These are phyloP conservation scores for Syzygium malaccense DNA, from an alignment of 441 rosid species.

Conservation along the genomic window DNA sequence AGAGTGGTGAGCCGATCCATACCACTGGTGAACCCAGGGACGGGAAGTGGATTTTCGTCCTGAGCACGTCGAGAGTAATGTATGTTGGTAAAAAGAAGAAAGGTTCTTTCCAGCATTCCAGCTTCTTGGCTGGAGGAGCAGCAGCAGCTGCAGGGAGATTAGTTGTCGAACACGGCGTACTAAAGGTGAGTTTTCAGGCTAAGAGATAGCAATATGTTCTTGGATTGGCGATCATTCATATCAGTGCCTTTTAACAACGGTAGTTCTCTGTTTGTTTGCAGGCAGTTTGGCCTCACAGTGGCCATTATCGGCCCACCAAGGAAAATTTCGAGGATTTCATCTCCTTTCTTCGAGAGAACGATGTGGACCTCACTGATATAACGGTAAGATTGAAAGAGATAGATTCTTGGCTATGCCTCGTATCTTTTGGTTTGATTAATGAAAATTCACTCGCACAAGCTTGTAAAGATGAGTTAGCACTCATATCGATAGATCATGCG, in stretches of 20 bases:
- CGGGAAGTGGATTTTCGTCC: not conserved
- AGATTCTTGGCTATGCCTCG: not conserved
- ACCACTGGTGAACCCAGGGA: not conserved
- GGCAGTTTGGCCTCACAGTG: slow-evolving; percentile 15
- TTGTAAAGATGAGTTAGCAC: not conserved
- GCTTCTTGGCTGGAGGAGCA: not conserved
- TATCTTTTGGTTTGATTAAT: not conserved
- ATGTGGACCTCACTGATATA: not conserved
- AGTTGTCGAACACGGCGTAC: not conserved
- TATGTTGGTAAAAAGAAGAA: not conserved
- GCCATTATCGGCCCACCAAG: slow-evolving; percentile 10
- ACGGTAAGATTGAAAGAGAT: not conserved
- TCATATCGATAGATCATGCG: not conserved
- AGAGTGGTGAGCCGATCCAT: not conserved
- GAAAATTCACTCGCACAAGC: not conserved
- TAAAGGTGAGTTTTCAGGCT: not conserved
- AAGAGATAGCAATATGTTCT: not conserved
- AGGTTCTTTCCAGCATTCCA: not conserved
- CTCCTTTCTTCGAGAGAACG: not conserved
- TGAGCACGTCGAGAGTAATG: not conserved
- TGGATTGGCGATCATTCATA: not conserved
- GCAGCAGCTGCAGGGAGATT: not conserved
- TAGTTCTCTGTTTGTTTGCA: not conserved
- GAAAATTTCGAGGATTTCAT: slow-evolving; percentile 5
- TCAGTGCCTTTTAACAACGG: not conserved